phyloP scores from a whole-genome alignment of 176 grass and related monocot species.

The Elaeis guineensis region DNA sequence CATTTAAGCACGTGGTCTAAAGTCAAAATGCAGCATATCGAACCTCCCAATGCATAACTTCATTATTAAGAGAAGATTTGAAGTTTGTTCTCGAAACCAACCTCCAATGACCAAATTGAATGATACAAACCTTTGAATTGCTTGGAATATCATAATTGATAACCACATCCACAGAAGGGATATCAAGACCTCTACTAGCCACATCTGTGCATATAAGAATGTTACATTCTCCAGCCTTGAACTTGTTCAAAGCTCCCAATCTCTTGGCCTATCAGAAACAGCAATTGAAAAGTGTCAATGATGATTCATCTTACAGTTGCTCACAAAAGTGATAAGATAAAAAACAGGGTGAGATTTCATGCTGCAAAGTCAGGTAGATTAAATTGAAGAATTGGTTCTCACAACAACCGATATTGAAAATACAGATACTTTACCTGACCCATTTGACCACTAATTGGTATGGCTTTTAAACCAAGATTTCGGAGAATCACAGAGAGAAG shows the following conservation, averaged over 20 bases:
- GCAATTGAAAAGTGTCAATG: not conserved
- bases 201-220: constrained; percentile 85
- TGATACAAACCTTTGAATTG: constrained; percentile 59
- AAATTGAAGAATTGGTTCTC: no score
- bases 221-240: constrained; percentile 74
- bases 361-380: no score
- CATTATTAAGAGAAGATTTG: no score
- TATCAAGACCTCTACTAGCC: constrained; percentile 93
- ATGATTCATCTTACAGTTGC: no score
- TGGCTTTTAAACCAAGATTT: constrained; percentile 75
- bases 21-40: no score
- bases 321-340: no score
- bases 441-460: constrained; percentile 92
- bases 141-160: constrained; percentile 93
- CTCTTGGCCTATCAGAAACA: constrained; percentile 58
- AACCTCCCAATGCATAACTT: no score
- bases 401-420: no score
- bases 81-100: not conserved
- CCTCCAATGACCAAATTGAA: not conserved
- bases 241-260: constrained; percentile 78
- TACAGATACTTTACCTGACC: constrained; percentile 42
- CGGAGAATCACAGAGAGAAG: constrained; percentile 56
- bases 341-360: no score
- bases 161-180: constrained; percentile 80
- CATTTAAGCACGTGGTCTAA: no score